Conservation (phyloP, 2,329 filamentous ascomycete species). For the Verticillium alfalfae region DNA sequence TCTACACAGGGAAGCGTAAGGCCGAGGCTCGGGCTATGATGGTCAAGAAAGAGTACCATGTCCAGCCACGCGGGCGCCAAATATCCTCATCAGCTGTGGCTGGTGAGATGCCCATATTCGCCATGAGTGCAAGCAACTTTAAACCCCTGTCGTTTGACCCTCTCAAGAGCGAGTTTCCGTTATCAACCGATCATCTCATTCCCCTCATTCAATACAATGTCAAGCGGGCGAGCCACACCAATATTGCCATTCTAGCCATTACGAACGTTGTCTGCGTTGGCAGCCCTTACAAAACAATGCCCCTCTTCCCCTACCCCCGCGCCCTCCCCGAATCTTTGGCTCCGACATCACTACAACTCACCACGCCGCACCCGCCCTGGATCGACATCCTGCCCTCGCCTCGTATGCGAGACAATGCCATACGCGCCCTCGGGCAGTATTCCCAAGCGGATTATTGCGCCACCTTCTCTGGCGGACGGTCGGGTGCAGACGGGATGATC, state of each 20-base stretch:
- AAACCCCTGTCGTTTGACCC: background rate
- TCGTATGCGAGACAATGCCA: background rate
- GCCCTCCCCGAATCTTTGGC: slow-evolving; percentile 14
- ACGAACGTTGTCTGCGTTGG: slow-evolving; percentile 11
- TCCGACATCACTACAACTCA: slow-evolving; percentile 15
- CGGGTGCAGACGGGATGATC: slow-evolving; percentile 5
- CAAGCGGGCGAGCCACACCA: slow-evolving; percentile 25
- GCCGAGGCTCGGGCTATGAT: background rate
- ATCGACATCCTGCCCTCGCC: background rate
- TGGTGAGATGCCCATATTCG: background rate
- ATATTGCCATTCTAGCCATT: slow-evolving; percentile 22
- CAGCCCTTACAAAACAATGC: slow-evolving; percentile 9
- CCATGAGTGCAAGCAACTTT: background rate
- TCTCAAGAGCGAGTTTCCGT: slow-evolving; percentile 9
- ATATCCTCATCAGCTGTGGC: background rate
- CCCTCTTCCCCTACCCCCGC: slow-evolving; percentile 11
- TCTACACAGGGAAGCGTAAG: slow-evolving; percentile 7
- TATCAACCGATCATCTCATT: slow-evolving; percentile 23
- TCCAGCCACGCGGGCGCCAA: background rate
- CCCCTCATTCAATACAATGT: slow-evolving; percentile 30
- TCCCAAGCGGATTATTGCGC: background rate
- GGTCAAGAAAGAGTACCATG: background rate
- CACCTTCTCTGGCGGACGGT: background rate
- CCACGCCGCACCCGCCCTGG: background rate
- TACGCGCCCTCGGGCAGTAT: background rate